Base-by-base conservation (phyloP, 805 yeast species). In the Candida coquimbonensis region DNA sequence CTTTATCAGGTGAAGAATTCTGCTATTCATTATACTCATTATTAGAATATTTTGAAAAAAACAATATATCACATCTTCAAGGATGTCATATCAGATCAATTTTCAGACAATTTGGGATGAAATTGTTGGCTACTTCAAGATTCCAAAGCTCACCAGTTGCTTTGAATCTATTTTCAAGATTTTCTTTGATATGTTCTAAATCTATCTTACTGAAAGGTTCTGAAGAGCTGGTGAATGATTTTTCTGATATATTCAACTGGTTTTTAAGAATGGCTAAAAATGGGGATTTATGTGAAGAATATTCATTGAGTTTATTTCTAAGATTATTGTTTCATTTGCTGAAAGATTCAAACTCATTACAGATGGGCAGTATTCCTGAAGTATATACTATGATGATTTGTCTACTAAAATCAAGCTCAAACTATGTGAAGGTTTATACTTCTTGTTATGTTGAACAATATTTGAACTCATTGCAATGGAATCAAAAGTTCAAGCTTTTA, bases 241-340 rank as follows among this genome's bases (percentile, higher is more conserved):
- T 72, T 38, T 55, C 54, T 34, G 84, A 80, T 51, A 68, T 81
- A 17, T 63, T 69, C 36, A 57, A 63, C 1, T 81, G 78, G 72
- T 49, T 78, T 9, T 36, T 66, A 3, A 53, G 61, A 16, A 62
- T 79, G 40, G 68, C 69, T 5, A 61, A 64, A 1, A 74, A 69
- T 31, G 54, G 60, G 3, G 59, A 74, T 40, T 60, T 80, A 13
- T 53, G 64, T 42, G 72, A 78, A 0, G 69, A 65, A 21, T 19
- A 24, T 2, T 64, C 75, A 1, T 51, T 56, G 4, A 24, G 54
- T 2, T 62, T 59, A 21, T 60, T 72, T 19, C 55, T 70, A 4
- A 53, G 52, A 13, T 56, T 77, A 4, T 47, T 69, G 7, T 45
- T 73, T 8, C 47, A 49, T 16, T 46, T 72, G 33, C 45, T 71